Evolutionary conservation across 2,329 filamentous ascomycete species (phyloP).

Genomic region (Xylariaceae sp.): DNA sequence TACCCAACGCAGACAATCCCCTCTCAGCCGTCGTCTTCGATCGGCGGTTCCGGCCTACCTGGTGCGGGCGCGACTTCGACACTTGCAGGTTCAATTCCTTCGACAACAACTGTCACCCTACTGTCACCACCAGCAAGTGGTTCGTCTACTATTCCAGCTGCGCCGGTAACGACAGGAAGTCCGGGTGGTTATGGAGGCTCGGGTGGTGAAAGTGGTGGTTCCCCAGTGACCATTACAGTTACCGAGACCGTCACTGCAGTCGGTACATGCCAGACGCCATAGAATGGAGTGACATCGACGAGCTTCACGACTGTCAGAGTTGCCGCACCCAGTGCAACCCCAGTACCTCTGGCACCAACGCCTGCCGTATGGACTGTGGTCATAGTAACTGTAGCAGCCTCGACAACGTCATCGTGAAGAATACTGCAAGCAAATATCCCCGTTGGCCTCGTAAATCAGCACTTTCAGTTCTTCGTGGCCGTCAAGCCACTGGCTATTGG

Average conservation of each 20-base stretch:
- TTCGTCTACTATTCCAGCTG: not conserved
- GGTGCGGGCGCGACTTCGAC: conserved; percentile 15
- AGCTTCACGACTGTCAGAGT: not conserved
- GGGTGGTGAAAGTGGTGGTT: not conserved
- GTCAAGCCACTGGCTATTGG: not conserved
- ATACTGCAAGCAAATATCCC: not conserved
- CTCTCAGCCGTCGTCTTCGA: conserved; percentile 13
- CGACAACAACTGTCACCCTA: conserved; percentile 15
- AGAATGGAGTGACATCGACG: too few relatives aligned
- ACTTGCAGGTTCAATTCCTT: conserved; percentile 4
- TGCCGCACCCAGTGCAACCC: not conserved
- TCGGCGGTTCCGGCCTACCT: conserved; percentile 22
- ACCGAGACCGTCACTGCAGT: not conserved
- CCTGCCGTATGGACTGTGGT: not conserved
- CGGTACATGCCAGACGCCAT: not conserved
- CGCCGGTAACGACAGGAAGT: not conserved
- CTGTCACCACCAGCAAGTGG: conserved; percentile 8
- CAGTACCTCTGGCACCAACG: not conserved
- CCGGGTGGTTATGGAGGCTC: not conserved
- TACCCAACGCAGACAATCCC: conserved; percentile 13
- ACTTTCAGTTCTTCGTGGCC: not conserved
- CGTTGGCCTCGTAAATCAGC: not conserved
- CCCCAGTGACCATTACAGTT: not conserved
- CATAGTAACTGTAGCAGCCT: not conserved
- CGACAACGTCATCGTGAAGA: not conserved